A percentile compares a stretch with the other conserved stretches of the same genome.
These are phyloP conservation scores for Penicillium vulpinum DNA, from an alignment of 2,329 filamentous ascomycete species.

Conservation along the genomic window DNA sequence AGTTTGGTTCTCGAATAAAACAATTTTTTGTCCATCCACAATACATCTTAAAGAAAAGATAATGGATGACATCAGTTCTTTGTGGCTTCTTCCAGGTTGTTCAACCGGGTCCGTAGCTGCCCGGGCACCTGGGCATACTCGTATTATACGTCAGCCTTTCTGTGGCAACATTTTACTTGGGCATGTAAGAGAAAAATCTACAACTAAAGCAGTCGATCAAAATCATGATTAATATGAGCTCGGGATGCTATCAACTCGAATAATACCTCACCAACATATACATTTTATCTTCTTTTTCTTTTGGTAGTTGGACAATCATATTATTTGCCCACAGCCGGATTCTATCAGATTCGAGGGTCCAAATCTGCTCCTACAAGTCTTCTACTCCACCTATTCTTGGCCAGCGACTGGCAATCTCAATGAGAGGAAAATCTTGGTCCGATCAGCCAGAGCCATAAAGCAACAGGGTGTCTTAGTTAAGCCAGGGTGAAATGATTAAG, in stretches of 20 bases:
- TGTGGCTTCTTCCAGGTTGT: neutral
- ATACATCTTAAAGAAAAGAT: neutral
- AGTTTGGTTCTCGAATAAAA: neutral
- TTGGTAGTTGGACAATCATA: neutral
- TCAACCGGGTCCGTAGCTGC: neutral
- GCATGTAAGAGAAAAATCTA: neutral
- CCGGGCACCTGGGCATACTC: neutral
- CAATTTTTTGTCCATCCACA: neutral
- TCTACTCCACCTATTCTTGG: too few relatives aligned
- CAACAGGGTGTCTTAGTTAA: too few relatives aligned
- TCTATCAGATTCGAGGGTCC: neutral
- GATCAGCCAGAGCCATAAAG: too few relatives aligned
- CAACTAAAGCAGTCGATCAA: neutral
- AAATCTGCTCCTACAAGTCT: neutral
- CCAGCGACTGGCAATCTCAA: too few relatives aligned
- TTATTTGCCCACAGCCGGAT: neutral
- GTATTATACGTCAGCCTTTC: constrained; percentile 1
- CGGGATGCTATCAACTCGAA: neutral
- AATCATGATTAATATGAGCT: neutral
- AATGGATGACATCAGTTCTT: constrained; percentile 2
- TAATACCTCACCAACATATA: neutral
- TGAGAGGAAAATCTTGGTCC: too few relatives aligned
- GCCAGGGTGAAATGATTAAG: too few relatives aligned
- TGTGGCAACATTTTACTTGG: neutral
- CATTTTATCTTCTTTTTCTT: too few relatives aligned